Conservation (phyloP, 2,329 filamentous ascomycete species). For the Geoglossum cookeanum region DNA sequence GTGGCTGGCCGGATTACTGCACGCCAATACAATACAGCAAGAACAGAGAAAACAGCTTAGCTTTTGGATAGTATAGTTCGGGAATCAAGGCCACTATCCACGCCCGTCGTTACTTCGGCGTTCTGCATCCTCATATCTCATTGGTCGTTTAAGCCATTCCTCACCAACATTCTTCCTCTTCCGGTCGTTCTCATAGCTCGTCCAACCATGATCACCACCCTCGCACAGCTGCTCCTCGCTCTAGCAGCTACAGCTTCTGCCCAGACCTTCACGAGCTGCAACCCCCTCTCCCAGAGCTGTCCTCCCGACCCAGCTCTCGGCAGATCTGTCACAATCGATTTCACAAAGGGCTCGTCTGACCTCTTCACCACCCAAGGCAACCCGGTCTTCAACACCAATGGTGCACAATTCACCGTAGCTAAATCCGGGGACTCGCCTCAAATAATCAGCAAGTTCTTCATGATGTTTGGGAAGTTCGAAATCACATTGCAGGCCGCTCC, state of each 20-base stretch:
- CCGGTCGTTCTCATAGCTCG: no score
- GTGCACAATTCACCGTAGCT: conserved; percentile 63
- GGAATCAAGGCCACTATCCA: no score
- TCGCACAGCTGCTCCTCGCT: not conserved
- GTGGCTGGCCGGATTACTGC: no score
- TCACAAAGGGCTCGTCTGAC: conserved; percentile 56
- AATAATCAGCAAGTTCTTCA: conserved; percentile 83
- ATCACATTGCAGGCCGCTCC: conserved; percentile 70
- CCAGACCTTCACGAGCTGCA: conserved; percentile 37
- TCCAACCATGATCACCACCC: not conserved
- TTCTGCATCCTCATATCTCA: no score
- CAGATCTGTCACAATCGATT: conserved; percentile 67
- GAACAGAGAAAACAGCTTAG: no score
- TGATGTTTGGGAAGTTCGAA: conserved; percentile 94
- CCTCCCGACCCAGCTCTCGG: conserved; percentile 63
- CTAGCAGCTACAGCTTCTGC: conserved; percentile 12
- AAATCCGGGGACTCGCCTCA: conserved; percentile 68
- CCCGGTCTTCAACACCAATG: conserved; percentile 56
- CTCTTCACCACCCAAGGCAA: conserved; percentile 55
- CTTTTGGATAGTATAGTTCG: no score
- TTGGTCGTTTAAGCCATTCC: no score
- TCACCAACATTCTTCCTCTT: not conserved
- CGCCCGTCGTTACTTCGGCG: no score
- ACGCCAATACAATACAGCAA: no score
- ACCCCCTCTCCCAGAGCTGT: conserved; percentile 39